Evolutionary conservation across 352 stramenopile genomes (phyloP), one percentile per base, ranked within the genome.

Genomic region (Saprolegnia parasitica): DNA sequence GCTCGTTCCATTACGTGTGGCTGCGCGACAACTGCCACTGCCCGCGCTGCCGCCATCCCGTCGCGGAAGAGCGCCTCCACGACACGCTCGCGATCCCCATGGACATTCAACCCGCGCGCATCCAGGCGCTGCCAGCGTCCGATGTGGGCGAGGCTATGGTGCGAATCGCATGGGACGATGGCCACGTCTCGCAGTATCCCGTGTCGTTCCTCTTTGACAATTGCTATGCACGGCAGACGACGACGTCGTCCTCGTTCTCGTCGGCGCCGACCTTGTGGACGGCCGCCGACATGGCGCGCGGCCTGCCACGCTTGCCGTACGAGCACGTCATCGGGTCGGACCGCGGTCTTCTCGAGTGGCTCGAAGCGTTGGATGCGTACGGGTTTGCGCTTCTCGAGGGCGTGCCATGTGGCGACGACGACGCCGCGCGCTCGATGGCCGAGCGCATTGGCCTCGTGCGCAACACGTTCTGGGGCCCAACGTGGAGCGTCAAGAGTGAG

Each of bases 381-480:
- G 73, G 75, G 0, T 80, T 80, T 61, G 67, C 66, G 45, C 64
- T 80, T 20, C 20, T 80, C 10, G 67, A 65, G 4, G 64, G 56
- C 23, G 71, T 80, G 45, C 75, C 75, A 10, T 49, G 67, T 42
- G 66, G 67, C 52, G 39, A 37, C 56, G n/a, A 24, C 39, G 56
- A 72, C 45, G 56, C 24, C 8, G n/a, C 54, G 16, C 60, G 68
- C 47, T 42, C 58, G 40, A 65, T 78, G 24, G 62, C 74, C 39
- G 67, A 77, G 55, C 67, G 74, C 18, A 73, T 78, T 50, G 72
- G 66, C 11, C 71, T 91, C 32, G 85, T 89, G n/a, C 83, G 90
- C 73, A 88, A 84, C 67, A 75, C 77, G 32, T 78, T 96, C 21
- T 96, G 93, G 72, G 88, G 87, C 20, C 78, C 92, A 72, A 82